Evolutionary conservation across 129 eudicot species (phyloP).

Genomic region (Tanacetum coccineum): DNA sequence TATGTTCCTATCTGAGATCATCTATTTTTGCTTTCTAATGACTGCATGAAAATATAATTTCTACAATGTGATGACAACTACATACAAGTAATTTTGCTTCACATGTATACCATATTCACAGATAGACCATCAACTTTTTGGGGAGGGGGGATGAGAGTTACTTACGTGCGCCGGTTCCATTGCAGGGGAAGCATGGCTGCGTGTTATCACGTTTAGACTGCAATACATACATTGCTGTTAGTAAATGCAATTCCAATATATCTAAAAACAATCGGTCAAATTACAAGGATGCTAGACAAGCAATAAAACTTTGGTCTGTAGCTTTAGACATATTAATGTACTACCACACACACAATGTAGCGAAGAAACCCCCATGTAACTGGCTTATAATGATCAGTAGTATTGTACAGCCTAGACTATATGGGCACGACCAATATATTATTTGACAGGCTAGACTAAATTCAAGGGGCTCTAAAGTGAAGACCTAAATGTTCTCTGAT

Average conservation of each 20-base stretch:
- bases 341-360: too few species aligned
- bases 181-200: slow-evolving; percentile 96
- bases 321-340: too few species aligned
- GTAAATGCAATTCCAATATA: background rate
- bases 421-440: too few species aligned
- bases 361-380: too few species aligned
- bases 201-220: slow-evolving; percentile 94
- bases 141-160: background rate
- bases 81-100: slow-evolving; percentile 3
- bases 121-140: too few species aligned
- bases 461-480: too few species aligned
- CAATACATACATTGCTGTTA: slow-evolving; percentile 13
- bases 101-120: too few species aligned
- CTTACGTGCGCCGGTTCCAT: slow-evolving; percentile 95
- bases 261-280: background rate
- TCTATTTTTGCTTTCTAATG: background rate
- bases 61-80: slow-evolving; percentile 2
- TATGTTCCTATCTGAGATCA: background rate
- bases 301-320: too few species aligned
- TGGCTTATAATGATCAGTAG: too few species aligned
- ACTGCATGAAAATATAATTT: background rate
- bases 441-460: too few species aligned
- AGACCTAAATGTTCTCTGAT: too few species aligned
- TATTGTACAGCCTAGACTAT: too few species aligned
- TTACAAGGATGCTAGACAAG: background rate